Evolutionary conservation across 2,329 filamentous ascomycete genomes (phyloP).

Genomic region (Parastagonospora nodorum): DNA sequence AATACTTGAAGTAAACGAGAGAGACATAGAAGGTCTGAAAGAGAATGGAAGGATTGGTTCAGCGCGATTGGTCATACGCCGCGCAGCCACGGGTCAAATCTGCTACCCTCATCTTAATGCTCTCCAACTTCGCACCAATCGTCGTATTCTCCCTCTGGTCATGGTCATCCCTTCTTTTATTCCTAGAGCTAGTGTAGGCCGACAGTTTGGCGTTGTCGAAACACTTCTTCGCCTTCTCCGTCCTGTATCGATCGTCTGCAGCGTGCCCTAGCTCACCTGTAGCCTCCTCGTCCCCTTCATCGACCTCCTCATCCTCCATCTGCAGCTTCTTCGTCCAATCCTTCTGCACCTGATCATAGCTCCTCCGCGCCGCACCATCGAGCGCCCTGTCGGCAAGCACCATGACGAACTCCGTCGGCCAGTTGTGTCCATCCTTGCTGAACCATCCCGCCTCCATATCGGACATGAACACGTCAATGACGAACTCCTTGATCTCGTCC

Average conservation of each 20-base stretch:
- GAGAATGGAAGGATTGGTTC: too few relatives aligned
- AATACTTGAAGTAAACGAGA: too few relatives aligned
- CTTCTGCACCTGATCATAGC: background rate
- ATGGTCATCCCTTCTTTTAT: too few relatives aligned
- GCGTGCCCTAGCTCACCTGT: background rate
- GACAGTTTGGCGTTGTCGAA: too few relatives aligned
- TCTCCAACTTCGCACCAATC: too few relatives aligned
- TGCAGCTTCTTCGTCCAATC: constrained; percentile 1
- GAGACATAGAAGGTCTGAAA: too few relatives aligned
- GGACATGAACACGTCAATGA: constrained; percentile 1
- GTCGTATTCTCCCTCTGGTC: too few relatives aligned
- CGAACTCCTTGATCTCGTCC: constrained; percentile 2
- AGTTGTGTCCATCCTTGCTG: background rate
- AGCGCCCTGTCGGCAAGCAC: constrained; percentile 1
- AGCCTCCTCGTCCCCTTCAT: background rate
- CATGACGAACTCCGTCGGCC: constrained; percentile 4
- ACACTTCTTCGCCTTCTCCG: too few relatives aligned
- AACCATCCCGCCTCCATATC: constrained; percentile 3
- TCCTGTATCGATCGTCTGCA: background rate
- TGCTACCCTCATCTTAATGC: too few relatives aligned
- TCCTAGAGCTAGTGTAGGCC: too few relatives aligned
- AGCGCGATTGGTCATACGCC: too few relatives aligned
- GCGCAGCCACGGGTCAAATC: too few relatives aligned
- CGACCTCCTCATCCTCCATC: background rate
- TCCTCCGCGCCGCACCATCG: background rate